These are phyloP conservation scores for Xylaria sp. DNA, from an alignment of 2,329 filamentous ascomycete species.

Conservation along the genomic window DNA sequence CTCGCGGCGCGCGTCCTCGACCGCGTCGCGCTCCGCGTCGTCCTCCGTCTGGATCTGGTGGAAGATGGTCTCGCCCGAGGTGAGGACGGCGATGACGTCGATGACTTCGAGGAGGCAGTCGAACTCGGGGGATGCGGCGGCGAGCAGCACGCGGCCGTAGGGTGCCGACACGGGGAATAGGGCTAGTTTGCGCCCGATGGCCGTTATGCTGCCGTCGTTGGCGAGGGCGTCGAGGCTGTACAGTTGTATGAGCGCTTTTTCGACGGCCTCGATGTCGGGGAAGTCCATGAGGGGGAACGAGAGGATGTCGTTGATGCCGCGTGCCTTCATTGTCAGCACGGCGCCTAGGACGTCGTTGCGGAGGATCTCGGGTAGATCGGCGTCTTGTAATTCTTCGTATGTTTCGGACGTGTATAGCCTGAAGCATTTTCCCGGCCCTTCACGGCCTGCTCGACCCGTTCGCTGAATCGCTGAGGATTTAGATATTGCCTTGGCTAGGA, in stretches of 20 bases:
- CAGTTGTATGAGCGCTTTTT: constrained; percentile 84
- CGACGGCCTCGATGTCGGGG: constrained; percentile 80
- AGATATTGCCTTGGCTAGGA: constrained; percentile 90
- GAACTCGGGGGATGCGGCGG: constrained; percentile 75
- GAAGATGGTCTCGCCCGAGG: constrained; percentile 72
- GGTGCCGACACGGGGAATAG: constrained; percentile 84
- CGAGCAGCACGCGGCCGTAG: constrained; percentile 83
- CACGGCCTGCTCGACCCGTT: constrained; percentile 90
- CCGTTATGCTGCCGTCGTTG: constrained; percentile 77
- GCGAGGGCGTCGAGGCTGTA: constrained; percentile 81
- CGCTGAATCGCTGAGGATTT: constrained; percentile 93
- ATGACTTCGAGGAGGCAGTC: constrained; percentile 85
- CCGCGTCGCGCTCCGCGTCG: constrained; percentile 40
- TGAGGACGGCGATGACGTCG: constrained; percentile 79
- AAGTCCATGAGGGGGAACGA: constrained; percentile 87
- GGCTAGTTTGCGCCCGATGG: constrained; percentile 79
- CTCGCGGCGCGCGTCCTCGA: constrained; percentile 65
- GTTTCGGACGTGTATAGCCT: constrained; percentile 86
- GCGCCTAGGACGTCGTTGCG: constrained; percentile 89
- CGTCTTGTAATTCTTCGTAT: constrained; percentile 75
- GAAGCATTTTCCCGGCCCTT: constrained; percentile 89
- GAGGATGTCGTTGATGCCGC: constrained; percentile 83
- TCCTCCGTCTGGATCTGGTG: constrained; percentile 60
- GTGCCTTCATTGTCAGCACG: constrained; percentile 91
- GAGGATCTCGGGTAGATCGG: constrained; percentile 88